Base-by-base conservation (phyloP, 805 yeast species). In the Yamadazyma scolyti region DNA sequence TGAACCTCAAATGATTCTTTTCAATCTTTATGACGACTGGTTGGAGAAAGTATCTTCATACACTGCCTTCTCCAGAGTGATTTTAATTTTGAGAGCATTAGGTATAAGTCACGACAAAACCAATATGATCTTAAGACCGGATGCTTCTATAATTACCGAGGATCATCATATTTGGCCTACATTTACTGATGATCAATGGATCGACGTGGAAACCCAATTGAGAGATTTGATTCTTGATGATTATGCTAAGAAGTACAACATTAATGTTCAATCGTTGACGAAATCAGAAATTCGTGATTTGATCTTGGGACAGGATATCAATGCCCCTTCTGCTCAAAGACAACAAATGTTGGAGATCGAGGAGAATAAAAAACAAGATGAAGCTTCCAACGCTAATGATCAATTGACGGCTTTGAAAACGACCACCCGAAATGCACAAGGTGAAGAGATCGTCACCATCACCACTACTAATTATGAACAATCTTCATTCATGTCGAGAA, bases 21-120 rank as follows among this genome's bases (percentile, higher is more conserved):
- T 88, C 62, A 88, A 89, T 50, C 65, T 93, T 28, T 93, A 87
- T 55, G 99, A 93, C 54, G 96, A 93, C 52, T 93, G 99, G 99
- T 64, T 88, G 35, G 73, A 76, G 37, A 68, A 76, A 1, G 77
- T 87, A 23, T 86, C 96, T 0, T 77, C 96, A 0, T 86, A 81
- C 54, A 93, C 98, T 1, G 97, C 97, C 0, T 93, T 93, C 54
- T 87, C 96, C 5, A 71, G 99, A 40, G 64, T 90, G 35, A 75
- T 88, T 30, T 66, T 93, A 38, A 63, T 93, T n/a, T 62, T 93
- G 48, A 70, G 98, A 40, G 94, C 90, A 0, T 59, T 90, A 37
- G 82, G 81, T 31, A 77, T 89, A 11, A 79, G 82, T 51, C 77
- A 75, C 30, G 96, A 86, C 31, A 72, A 77, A 39, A 76, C 96